Base-by-base conservation (phyloP, 345 rosid species). In the Acer yangbiense region DNA sequence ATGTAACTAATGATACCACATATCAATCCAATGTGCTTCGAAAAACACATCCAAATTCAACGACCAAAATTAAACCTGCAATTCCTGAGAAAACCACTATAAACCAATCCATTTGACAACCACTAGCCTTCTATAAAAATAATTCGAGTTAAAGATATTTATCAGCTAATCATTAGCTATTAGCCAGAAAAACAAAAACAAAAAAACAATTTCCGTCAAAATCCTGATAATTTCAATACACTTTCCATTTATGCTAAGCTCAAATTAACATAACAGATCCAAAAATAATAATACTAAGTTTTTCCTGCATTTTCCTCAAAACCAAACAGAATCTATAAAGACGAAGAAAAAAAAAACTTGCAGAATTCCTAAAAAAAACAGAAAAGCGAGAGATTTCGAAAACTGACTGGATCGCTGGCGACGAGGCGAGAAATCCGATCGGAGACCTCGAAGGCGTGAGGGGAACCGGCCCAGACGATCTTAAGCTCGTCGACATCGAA, bases 401-500 rank as follows among this genome's bases (percentile, higher is more conserved):
- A 64, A 21, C 69, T 7, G 46, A 97, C 98, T 87, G 99, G 98
- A 89, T 97, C 99, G 86, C 86, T 81, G 74, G 98, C 98, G 74
- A 93, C 97, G 76, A 97, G 94, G 57, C 97, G 94, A 71, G 97
- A 81, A 9, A 96, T 83, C 70, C 98, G 97, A 83, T 96, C 97
- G 71, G 93, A 85, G 82, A 91, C 82, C 74, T 97, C 94, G 52
- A 87, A 86, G 84, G 85, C 90, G 62, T 88, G 92, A 74, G 86
- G 94, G 20, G 99, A 97, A 50, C 99, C 97, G 20, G 94, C 98
- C 99, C 99, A 97, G 68, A 88, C 92, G 90, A 97, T 78, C 90
- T 97, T 97, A 98, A 97, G 91, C 58, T 87, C 91, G 3, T 92
- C 94, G 57, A 97, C 95, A 52, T 93, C 94, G 81, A 97, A 94